Percentiles rank a stretch among this genome's conserved stretches.
Evolutionary conservation across 768 basidiomycete genomes (phyloP).

Genomic region (Calvatia gigantea): DNA sequence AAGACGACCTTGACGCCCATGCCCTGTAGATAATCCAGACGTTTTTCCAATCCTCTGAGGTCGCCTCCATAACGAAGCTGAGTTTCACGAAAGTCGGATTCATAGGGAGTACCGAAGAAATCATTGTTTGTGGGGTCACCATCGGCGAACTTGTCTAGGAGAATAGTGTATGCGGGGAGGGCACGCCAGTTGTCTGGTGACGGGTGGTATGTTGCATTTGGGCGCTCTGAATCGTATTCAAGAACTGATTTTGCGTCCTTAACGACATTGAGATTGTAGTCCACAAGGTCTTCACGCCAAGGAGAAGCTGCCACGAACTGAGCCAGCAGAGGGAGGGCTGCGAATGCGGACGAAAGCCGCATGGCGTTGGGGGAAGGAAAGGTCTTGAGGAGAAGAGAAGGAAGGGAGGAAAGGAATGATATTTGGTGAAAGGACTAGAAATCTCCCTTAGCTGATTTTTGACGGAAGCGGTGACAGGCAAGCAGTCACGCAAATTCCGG

Average conservation of each 20-base stretch:
- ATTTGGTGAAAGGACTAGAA: background rate
- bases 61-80: slow-evolving; percentile 90
- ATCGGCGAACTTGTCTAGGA: slow-evolving; percentile 93
- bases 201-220: slow-evolving; percentile 64
- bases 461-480: slow-evolving; percentile 13
- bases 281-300: slow-evolving; percentile 59
- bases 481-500: slow-evolving; percentile 3
- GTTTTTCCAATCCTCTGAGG: slow-evolving; percentile 68
- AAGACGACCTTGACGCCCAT: slow-evolving; percentile 87
- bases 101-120: slow-evolving; percentile 75
- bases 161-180: slow-evolving; percentile 74
- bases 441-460: slow-evolving; percentile 1
- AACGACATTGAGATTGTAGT: slow-evolving; percentile 81
- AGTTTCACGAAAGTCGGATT: slow-evolving; percentile 85
- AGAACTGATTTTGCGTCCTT: slow-evolving; percentile 62
- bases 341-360: slow-evolving; percentile 46
- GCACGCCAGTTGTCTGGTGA: slow-evolving; percentile 87
- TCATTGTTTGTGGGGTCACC: slow-evolving; percentile 92
- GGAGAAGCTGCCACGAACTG: slow-evolving; percentile 52
- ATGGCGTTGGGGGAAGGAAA: slow-evolving; percentile 24
- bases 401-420: slow-evolving; percentile 2
- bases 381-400: background rate
- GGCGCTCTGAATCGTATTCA: slow-evolving; percentile 61
- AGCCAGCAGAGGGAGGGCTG: slow-evolving; percentile 34
- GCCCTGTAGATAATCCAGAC: slow-evolving; percentile 83